These are phyloP conservation scores for Boechera retrofracta DNA, from an alignment of 345 rosid genomes.

Conservation along the genomic window DNA sequence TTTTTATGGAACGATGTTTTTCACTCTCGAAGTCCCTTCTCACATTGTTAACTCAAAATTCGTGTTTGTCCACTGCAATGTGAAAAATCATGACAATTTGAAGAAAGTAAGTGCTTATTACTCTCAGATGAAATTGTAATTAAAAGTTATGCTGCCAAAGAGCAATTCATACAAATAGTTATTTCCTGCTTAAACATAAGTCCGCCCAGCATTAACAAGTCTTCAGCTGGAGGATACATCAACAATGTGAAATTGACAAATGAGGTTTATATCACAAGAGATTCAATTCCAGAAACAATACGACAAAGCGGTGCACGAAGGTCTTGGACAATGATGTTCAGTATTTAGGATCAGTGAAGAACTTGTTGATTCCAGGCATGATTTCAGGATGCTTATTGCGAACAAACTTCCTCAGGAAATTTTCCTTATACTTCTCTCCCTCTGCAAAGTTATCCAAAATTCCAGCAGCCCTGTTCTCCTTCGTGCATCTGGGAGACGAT, in stretches of 20 bases:
- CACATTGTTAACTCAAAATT: background rate
- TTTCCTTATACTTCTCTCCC: constrained; percentile 85
- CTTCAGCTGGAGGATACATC: constrained; percentile 32
- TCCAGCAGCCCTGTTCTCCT: constrained; percentile 92
- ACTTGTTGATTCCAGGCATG: constrained; percentile 87
- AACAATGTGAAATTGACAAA: constrained; percentile 13
- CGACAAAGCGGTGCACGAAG: background rate
- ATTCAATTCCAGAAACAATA: constrained; percentile 26
- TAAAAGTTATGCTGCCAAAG: constrained; percentile 4
- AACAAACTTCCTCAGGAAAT: constrained; percentile 71
- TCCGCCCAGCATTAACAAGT: constrained; percentile 18
- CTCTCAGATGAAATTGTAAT: background rate
- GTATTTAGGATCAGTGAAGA: constrained; percentile 81
- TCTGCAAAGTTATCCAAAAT: constrained; percentile 82
- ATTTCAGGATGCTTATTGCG: constrained; percentile 80
- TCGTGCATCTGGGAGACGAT: constrained; percentile 60
- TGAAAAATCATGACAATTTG: background rate
- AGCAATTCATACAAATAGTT: constrained; percentile 17
- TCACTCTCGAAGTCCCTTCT: background rate
- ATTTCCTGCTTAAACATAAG: constrained; percentile 19
- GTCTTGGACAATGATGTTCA: constrained; percentile 8
- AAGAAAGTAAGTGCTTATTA: background rate
- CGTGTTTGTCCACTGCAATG: background rate
- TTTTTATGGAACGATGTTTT: background rate
- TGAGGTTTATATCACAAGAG: constrained; percentile 31